phyloP scores from a whole-genome alignment of 805 yeast species.

The Yamadazyma scolyti region DNA sequence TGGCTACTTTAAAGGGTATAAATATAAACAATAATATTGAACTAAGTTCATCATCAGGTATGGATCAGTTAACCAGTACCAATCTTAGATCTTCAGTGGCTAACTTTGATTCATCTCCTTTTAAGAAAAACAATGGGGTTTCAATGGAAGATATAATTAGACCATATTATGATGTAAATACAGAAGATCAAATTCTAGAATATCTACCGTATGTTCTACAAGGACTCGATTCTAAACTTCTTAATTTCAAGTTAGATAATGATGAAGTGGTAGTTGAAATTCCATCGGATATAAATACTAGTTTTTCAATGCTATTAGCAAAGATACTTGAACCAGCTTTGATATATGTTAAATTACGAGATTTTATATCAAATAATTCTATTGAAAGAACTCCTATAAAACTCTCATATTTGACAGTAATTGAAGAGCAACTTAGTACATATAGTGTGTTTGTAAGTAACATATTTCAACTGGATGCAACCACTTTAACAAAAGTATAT shows the following conservation, averaged over 20 bases:
- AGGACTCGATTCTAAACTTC: constrained; percentile 60
- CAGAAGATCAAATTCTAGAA: constrained; percentile 35
- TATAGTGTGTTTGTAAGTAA: constrained; percentile 36
- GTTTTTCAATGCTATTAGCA: constrained; percentile 54
- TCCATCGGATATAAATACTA: constrained; percentile 52
- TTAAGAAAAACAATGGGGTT: constrained; percentile 5
- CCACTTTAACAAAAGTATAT: constrained; percentile 33
- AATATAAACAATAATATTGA: not conserved
- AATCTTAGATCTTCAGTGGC: too few relatives aligned
- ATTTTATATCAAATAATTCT: constrained; percentile 15
- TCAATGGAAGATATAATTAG: constrained; percentile 10
- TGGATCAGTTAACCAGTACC: too few relatives aligned
- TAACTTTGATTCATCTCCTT: constrained; percentile 14
- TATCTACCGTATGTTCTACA: constrained; percentile 51
- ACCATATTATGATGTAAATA: constrained; percentile 28
- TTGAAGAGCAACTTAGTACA: constrained; percentile 34
- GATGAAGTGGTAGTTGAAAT: constrained; percentile 26
- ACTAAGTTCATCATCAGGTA: constrained; percentile 1
- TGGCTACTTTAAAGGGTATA: constrained; percentile 17
- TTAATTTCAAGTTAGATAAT: constrained; percentile 38
- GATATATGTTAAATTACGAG: constrained; percentile 48
- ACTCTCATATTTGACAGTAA: constrained; percentile 54
- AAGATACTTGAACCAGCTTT: constrained; percentile 69
- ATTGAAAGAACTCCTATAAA: constrained; percentile 48
- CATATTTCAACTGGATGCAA: constrained; percentile 23